These are phyloP conservation scores for Microcera coccophila DNA, from an alignment of 2,329 filamentous ascomycete genomes.

Conservation along the genomic window DNA sequence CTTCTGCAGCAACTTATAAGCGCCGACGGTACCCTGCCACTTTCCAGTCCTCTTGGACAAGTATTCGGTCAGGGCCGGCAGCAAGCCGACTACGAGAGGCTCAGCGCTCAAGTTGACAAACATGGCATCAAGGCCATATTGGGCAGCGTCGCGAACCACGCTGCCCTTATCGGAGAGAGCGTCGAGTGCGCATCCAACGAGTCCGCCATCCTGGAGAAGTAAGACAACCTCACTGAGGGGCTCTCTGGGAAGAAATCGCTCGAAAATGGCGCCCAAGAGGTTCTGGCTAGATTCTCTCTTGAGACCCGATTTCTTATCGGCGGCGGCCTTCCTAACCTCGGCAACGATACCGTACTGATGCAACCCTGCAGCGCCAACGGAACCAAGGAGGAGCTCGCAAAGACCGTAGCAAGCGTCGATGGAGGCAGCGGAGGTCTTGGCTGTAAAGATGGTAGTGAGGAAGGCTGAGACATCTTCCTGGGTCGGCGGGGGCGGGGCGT, in stretches of 20 bases:
- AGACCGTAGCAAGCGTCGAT: slow-evolving; percentile 61
- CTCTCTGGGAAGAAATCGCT: slow-evolving; percentile 76
- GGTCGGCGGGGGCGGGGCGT: slow-evolving; percentile 55
- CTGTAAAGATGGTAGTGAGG: slow-evolving; percentile 64
- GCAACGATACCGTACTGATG: slow-evolving; percentile 50
- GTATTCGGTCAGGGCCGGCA: slow-evolving; percentile 73
- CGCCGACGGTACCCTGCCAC: slow-evolving; percentile 94
- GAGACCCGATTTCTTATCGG: slow-evolving; percentile 88
- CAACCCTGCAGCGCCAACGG: slow-evolving; percentile 52
- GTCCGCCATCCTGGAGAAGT: slow-evolving; percentile 71
- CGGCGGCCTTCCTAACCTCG: slow-evolving; percentile 67
- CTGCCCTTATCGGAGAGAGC: slow-evolving; percentile 84
- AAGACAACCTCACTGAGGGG: slow-evolving; percentile 77
- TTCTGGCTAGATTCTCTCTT: slow-evolving; percentile 91
- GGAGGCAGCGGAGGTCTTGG: slow-evolving; percentile 64
- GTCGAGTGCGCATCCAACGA: slow-evolving; percentile 73
- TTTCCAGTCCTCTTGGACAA: slow-evolving; percentile 82
- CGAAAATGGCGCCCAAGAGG: slow-evolving; percentile 87
- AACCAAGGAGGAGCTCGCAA: slow-evolving; percentile 56
- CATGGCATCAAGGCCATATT: slow-evolving; percentile 88
- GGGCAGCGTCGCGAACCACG: slow-evolving; percentile 84
- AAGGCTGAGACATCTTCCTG: slow-evolving; percentile 63
- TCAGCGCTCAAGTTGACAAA: slow-evolving; percentile 77
- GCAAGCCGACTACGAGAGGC: slow-evolving; percentile 74
- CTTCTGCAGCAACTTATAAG: slow-evolving; percentile 77